A percentile compares a stretch with the other conserved stretches of the same genome.
Conservation (phyloP, 305 asterid species). For the Ilex paraguariensis region DNA sequence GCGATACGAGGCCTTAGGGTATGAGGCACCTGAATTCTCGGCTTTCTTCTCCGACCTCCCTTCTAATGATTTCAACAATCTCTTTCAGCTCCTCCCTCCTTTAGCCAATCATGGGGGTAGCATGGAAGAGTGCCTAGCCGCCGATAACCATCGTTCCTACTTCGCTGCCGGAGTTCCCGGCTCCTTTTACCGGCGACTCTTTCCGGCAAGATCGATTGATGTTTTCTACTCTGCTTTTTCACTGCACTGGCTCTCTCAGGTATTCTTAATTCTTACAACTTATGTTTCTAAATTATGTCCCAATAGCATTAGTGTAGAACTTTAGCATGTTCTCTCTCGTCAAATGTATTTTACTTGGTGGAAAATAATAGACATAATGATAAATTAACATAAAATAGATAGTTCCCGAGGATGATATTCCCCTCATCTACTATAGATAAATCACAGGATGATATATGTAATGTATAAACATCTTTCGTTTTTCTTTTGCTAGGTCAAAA, state of each 20-base stretch:
- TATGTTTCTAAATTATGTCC: neutral
- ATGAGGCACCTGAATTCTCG: conserved; percentile 68
- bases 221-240: conserved; percentile 87
- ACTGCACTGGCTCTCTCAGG: conserved; percentile 98
- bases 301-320: too few relatives aligned
- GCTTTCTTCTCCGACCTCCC: conserved; percentile 89
- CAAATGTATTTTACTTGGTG: neutral
- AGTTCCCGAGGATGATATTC: conserved; percentile 16
- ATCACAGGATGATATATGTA: too few relatives aligned
- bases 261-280: neutral
- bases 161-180: conserved; percentile 98
- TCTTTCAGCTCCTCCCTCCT: conserved; percentile 86
- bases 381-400: neutral
- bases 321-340: too few relatives aligned
- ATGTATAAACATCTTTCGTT: neutral
- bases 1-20: conserved; percentile 50
- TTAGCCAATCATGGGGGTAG: conserved; percentile 36
- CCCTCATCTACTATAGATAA: neutral
- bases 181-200: conserved; percentile 78
- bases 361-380: neutral
- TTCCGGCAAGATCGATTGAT: conserved; percentile 66
- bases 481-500: conserved; percentile 11
- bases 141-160: conserved; percentile 70
- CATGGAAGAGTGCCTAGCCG: conserved; percentile 87
- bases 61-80: conserved; percentile 87